A percentile compares a stretch with the other conserved stretches of the same genome.
Evolutionary conservation across 345 rosid species (phyloP).

Genomic region (Atalantia buxifolia): DNA sequence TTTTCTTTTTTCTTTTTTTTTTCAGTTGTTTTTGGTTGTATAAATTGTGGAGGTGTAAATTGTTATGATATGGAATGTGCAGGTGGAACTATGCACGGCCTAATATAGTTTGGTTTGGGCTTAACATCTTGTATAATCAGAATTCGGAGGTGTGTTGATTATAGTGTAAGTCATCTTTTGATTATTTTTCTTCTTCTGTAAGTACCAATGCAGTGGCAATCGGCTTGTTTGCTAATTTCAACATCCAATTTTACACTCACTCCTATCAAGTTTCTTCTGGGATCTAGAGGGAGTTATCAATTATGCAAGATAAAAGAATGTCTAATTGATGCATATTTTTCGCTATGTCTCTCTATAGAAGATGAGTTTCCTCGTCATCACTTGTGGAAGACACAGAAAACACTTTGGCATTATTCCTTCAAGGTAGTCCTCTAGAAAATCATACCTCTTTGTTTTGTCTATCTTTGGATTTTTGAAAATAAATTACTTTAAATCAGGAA

Average conservation of each 20-base stretch:
- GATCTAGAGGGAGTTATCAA: constrained; percentile 17
- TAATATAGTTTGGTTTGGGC: constrained; percentile 41
- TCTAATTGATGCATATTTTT: constrained; percentile 6
- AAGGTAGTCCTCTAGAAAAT: not conserved
- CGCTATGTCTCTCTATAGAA: not conserved
- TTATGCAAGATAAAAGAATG: constrained; percentile 1
- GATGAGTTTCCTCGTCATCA: not conserved
- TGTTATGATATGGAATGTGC: constrained; percentile 43
- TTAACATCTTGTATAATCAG: constrained; percentile 40
- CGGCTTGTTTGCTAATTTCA: constrained; percentile 50
- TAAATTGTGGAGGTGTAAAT: constrained; percentile 8
- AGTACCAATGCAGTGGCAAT: constrained; percentile 41
- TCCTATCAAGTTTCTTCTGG: constrained; percentile 18
- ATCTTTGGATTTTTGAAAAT: not conserved
- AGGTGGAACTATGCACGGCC: constrained; percentile 60
- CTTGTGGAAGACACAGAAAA: not conserved
- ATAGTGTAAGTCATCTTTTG: constrained; percentile 39
- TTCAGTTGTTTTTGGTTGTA: not conserved
- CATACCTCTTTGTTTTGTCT: not conserved
- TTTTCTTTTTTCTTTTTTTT: not conserved
- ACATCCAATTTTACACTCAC: constrained; percentile 27
- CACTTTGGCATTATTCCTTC: not conserved
- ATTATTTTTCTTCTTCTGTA: constrained; percentile 38
- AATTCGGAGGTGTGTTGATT: constrained; percentile 57
- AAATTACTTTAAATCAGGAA: not conserved